Base-by-base conservation (phyloP, 768 basidiomycete genomes). In the Candolleomyces eurysporus region DNA sequence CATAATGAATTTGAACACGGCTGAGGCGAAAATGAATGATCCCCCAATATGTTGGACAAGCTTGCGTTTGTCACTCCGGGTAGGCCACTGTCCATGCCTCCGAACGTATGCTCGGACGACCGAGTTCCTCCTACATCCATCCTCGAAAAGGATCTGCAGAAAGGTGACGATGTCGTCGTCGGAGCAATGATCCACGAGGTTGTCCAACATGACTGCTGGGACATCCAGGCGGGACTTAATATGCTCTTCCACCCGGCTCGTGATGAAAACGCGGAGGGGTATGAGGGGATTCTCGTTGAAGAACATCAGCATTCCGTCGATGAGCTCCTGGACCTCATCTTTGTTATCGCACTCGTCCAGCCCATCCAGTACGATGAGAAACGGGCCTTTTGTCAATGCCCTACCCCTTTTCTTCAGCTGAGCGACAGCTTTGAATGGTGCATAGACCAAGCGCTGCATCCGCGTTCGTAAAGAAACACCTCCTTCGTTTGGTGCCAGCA, bases 341-440 rank as follows among this genome's bases (percentile, higher is more conserved):
- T 7, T 53, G 16, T 53, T 51, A 3, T 54, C 46, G 10, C 51
- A 45, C 17, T 60, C 59, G 26, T 60, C 59, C 2, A 60, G 36
- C 0, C 59, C 59, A 32, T 60, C 59, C 30, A 60, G 30, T 16
- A 55, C 46, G n/a, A 54, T 60, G 3, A 55, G 2, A 5, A 26
- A 19, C 8, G 31, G 43, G 5, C 49, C 19, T 16, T 43, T 5
- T 11, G 36, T 40, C 53, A 13, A 5, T 3, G 39, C 8, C 3
- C 42, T 11, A 3, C 2, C 39, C 8, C 2, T 10, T 14, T 13
- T 5, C 36, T 36, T 11, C 36, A 1, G 3, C 11, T 36, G 36
- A 11, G 6, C 10, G 49, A 30, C 42, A n/a, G 48, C 22, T 36
- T 30, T 11, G 43, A 21, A 17, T 40, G 59, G 10, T 6, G 42